Base-by-base conservation (phyloP, 2,329 filamentous ascomycete species). In the Aspergillus felis region DNA sequence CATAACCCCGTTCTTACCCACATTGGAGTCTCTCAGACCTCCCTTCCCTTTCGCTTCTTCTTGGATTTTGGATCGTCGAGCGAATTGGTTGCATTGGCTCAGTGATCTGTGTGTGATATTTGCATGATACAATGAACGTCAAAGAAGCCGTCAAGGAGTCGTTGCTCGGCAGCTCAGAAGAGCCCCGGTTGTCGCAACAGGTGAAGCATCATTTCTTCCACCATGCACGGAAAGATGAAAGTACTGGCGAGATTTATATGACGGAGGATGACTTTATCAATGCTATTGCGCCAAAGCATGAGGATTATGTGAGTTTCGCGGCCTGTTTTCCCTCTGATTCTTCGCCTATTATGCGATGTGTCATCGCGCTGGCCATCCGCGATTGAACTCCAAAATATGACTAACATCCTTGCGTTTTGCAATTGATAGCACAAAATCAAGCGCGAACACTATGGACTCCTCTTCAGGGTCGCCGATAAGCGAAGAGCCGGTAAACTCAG, bases 381-480 rank as follows among this genome's bases (percentile, higher is more conserved):
- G 22, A 10, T 1, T 24, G 44, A 3, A 7, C 22, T 47, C 44
- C 44, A 47, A 25, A 51, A 41, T 38, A 53, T 50, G 28, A 52
- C 65, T 71, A 57, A 71, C 55, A 35, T 53, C 44, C 49, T 38
- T 51, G 4, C 54, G 52, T 57, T 54, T 51, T 50, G 29, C 48
- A 53, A 51, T 35, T 48, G 62, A 64, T 71, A 97, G 93, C 92
- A 96, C 82, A 99, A 99, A 78, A 97, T 99, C 81, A 91, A 92
- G 78, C 88, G 93, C 66, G 90, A 96, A 67, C 94, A 97, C 75
- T 99, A 97, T 77, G 87, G 88, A 53, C 89, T 99, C 70, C 89
- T 99, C 50, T 99, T 99, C 78, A 82, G 83, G 62, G 89, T 99
- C 57, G 94, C 94, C 67, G 94, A 99, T 76, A 86, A 90, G 67